These are phyloP conservation scores for Centella asiatica DNA, from an alignment of 129 eudicot genomes.

Conservation along the genomic window DNA sequence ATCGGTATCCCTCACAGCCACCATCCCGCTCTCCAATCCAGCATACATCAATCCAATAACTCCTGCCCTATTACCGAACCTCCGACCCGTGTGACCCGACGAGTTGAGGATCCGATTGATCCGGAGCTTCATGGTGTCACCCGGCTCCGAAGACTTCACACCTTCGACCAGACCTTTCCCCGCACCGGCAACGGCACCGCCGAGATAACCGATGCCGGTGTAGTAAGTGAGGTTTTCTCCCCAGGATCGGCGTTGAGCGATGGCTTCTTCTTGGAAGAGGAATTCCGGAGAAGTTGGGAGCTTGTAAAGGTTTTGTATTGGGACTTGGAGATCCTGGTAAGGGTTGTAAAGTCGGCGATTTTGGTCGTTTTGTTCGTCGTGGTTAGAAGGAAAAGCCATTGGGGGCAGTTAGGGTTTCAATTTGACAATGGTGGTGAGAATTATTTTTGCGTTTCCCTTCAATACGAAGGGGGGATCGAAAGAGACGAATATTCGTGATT, in stretches of 20 bases:
- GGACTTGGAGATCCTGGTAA: constrained; percentile 59
- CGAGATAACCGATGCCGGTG: constrained; percentile 83
- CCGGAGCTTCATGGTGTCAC: constrained; percentile 59
- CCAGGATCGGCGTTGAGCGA: constrained; percentile 91
- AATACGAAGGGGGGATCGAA: too few relatives aligned
- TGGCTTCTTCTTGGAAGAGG: constrained; percentile 83
- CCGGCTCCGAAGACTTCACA: constrained; percentile 47
- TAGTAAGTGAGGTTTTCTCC: constrained; percentile 91
- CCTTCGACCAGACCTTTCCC: constrained; percentile 56
- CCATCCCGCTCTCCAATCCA: constrained; percentile 90
- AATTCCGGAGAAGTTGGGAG: constrained; percentile 86
- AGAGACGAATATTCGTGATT: too few relatives aligned
- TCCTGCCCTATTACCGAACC: constrained; percentile 68
- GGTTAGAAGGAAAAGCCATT: constrained; percentile 38
- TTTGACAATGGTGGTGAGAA: too few relatives aligned
- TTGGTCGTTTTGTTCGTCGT: constrained; percentile 25
- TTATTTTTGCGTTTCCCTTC: too few relatives aligned
- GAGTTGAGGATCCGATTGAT: constrained; percentile 66
- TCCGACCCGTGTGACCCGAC: constrained; percentile 62
- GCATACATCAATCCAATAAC: constrained; percentile 76
- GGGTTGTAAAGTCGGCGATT: constrained; percentile 87
- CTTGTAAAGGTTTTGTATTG: constrained; percentile 55
- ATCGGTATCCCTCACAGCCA: constrained; percentile 67
- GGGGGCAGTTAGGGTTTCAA: not conserved
- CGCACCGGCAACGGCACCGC: constrained; percentile 70